Evolutionary conservation across 2,329 filamentous ascomycete genomes (phyloP), one percentile per base, ranked within the genome.

Genomic region (Claviceps maximensis): DNA sequence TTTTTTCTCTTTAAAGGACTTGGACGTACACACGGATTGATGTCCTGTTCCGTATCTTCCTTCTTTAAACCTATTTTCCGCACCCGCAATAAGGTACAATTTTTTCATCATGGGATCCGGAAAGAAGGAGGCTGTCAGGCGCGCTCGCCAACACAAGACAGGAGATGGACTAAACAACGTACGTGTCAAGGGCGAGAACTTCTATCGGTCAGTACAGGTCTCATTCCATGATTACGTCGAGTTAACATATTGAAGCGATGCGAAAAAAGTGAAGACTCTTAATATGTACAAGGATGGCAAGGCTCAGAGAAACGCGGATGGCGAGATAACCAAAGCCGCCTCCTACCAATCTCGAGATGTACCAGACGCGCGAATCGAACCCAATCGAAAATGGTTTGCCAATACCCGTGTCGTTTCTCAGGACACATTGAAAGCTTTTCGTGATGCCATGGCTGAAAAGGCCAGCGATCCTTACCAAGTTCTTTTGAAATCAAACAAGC

Each of bases 331-430:
- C 53, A 84, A 93, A 70, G 83, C 89, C 58, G 89, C 89, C 49
- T 78, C 81, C 17, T 95, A 82, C 71, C 90, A 97, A 72, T 89
- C 85, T 55, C 78, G 82, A 64, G 89, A 95, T 38, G 72, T 84
- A 23, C 90, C 91, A 47, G 81, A 78, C 55, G 93, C 91, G 60
- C 81, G 90, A 59, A 87, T 97, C 64, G 91, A 97, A 74, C 93
- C 93, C 49, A 94, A 97, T 72, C 80, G 93, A 63, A 94, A 94
- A 72, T 98, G 93, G 93, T 98, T 98, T 72, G 88, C 85, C 63
- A 96, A 96, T 69, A 95, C 91, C 36, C 77, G 93, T 59, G 79
- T 82, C 50, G 95, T 96, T 63, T 89, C 86, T 1, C 91, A 96
- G 67, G 88, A 95, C 66, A 87, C 89, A 3, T 76, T 97, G 57